Percentiles rank a stretch among this genome's conserved stretches.
Conservation (phyloP, 768 basidiomycete genomes). For the Boletus sp. region DNA sequence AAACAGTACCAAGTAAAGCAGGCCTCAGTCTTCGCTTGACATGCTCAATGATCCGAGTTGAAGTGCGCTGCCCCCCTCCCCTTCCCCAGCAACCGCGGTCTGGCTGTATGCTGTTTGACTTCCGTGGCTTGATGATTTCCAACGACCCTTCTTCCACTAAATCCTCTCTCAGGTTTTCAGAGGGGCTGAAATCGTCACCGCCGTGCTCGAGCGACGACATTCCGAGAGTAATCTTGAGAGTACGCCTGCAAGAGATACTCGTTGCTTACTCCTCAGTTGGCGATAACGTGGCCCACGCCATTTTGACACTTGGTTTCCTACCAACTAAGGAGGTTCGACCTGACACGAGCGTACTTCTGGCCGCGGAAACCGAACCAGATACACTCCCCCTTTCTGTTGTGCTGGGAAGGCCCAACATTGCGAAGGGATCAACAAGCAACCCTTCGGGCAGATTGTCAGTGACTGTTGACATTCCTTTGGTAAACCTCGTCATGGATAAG, state of each 20-base stretch:
- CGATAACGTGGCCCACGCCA: conserved; percentile 38
- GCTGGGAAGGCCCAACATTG: conserved; percentile 13
- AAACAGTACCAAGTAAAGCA: conserved; percentile 1
- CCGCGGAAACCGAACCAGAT: conserved; percentile 16
- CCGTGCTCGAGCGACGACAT: background rate
- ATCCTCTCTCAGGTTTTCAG: conserved; percentile 30
- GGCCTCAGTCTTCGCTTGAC: conserved; percentile 33
- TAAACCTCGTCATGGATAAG: conserved; percentile 64
- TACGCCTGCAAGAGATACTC: conserved; percentile 44
- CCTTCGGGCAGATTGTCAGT: conserved; percentile 14
- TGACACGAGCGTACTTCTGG: conserved; percentile 22
- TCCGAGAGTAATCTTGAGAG: conserved; percentile 31
- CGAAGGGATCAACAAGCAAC: background rate
- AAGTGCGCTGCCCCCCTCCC: conserved; percentile 67
- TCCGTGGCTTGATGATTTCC: conserved; percentile 48
- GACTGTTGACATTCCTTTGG: conserved; percentile 52
- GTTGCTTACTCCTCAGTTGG: conserved; percentile 45
- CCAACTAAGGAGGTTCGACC: conserved; percentile 17
- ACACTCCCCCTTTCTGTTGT: conserved; percentile 21
- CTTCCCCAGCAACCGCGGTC: conserved; percentile 48
- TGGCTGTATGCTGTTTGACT: conserved; percentile 63
- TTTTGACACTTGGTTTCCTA: conserved; percentile 53
- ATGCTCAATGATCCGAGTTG: conserved; percentile 59
- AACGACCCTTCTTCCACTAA: conserved; percentile 24
- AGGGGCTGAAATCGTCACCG: conserved; percentile 8